Conservation (phyloP, 805 yeast species). For the Saccharomyces paradoxus region DNA sequence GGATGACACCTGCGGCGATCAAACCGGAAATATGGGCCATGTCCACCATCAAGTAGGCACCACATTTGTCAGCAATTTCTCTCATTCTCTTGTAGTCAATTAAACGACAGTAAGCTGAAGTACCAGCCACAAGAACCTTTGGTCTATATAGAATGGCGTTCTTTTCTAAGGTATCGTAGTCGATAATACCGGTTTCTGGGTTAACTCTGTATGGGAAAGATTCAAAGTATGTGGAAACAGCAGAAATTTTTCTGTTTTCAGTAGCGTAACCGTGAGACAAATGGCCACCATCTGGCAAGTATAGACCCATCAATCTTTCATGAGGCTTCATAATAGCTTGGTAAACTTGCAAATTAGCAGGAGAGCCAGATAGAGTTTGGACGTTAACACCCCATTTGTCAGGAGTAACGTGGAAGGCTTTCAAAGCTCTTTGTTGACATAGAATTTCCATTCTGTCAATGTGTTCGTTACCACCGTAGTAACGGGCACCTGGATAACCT, state of each 20-base stretch:
- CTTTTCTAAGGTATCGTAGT: slow-evolving; percentile 89
- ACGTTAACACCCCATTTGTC: slow-evolving; percentile 97
- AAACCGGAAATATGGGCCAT: slow-evolving; percentile 99
- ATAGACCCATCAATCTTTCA: slow-evolving; percentile 96
- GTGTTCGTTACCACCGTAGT: slow-evolving; percentile 97
- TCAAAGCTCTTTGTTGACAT: slow-evolving; percentile 91
- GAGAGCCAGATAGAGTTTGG: slow-evolving; percentile 93
- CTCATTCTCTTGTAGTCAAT: slow-evolving; percentile 96
- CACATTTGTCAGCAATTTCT: slow-evolving; percentile 92
- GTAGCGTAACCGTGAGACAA: slow-evolving; percentile 98
- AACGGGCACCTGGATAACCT: slow-evolving; percentile 98
- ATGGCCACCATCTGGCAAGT: slow-evolving; percentile 98
- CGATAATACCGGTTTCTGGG: slow-evolving; percentile 86
- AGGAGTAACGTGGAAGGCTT: slow-evolving; percentile 73
- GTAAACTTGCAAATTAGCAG: slow-evolving; percentile 95
- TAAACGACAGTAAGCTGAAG: slow-evolving; percentile 94
- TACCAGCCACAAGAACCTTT: slow-evolving; percentile 93
- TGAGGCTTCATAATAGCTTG: slow-evolving; percentile 92
- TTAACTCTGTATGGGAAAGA: slow-evolving; percentile 97
- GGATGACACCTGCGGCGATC: slow-evolving; percentile 90
- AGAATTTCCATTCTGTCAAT: slow-evolving; percentile 88
- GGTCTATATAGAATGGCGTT: slow-evolving; percentile 91
- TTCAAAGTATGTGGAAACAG: slow-evolving; percentile 92
- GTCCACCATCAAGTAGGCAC: slow-evolving; percentile 91
- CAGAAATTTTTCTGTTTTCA: slow-evolving; percentile 84